Evolutionary conservation across 108 stramenopile genomes (phyloP), one percentile per base, ranked within the genome.

Genomic region (Cyclotella baltica): DNA sequence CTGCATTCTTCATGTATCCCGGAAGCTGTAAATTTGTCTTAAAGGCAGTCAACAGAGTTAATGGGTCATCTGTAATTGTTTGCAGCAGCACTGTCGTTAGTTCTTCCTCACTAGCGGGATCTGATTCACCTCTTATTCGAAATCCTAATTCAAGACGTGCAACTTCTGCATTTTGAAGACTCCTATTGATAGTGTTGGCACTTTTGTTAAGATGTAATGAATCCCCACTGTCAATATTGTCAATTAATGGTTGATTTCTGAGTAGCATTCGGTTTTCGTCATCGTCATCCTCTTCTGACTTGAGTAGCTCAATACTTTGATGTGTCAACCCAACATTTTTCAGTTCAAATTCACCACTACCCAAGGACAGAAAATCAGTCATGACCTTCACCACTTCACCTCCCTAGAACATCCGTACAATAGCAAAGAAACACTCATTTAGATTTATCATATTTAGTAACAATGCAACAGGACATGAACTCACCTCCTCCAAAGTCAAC

Each of bases 81-180:
- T 46, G 18, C 58, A 72, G 20, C 28, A 72, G 9, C 0, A 72
- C 40, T 31, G 29, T 61, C 13, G 59, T 25, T 15, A 72, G 34
- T 57, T 72, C 72, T 62, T 62, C 43, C 22, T 47, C 23, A 37
- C 56, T 70, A 13, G 72, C 20, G 18, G 72, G 27, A 27, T 61
- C 47, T 4, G 53, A 62, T 48, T 72, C 72, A 8, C 59, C 72
- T 25, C 38, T 23, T 36, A 72, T 36, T 50, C 72, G 58, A 62
- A 72, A 62, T 3, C 72, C 72, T 3, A 72, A 27, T 51, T 72
- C 72, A 3, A 72, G 47, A 19, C 61, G 58, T 22, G 72, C 72
- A 15, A 72, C n/a, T 62, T 72, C 59, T 72, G 58, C 51, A 62
- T 46, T 72, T 20, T 46, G 40, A 48, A 72, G 72, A n/a, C 35